Conservation (phyloP, 2,329 filamentous ascomycete species). For the Diplodia mutila region DNA sequence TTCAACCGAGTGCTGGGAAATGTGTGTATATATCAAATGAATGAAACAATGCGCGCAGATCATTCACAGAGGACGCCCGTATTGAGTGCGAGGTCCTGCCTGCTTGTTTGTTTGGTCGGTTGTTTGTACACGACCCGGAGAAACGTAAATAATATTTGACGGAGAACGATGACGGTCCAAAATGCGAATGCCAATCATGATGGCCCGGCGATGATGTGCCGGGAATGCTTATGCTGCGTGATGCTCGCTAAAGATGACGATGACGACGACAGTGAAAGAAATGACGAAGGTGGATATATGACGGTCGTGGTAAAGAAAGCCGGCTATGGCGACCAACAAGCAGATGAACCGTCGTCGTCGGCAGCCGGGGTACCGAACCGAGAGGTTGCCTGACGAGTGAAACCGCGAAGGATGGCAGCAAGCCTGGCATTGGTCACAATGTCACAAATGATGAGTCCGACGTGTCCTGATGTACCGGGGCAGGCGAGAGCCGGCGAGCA, state of each 20-base stretch:
- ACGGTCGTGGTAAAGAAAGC: not conserved
- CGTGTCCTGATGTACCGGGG: not conserved
- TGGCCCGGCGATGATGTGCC: not conserved
- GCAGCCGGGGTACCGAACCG: not conserved
- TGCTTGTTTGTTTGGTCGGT: not conserved
- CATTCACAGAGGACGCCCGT: not conserved
- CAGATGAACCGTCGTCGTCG: not conserved
- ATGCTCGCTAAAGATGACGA: constrained; percentile 9
- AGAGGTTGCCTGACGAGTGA: not conserved
- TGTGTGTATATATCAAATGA: no score
- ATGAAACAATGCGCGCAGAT: not conserved
- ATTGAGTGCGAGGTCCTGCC: not conserved
- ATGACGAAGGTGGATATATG: constrained; percentile 3
- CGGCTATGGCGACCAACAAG: not conserved
- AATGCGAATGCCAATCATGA: constrained; percentile 1
- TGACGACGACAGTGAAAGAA: not conserved
- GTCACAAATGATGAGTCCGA: not conserved
- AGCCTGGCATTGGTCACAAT: not conserved
- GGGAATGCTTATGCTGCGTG: not conserved
- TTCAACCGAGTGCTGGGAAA: not conserved
- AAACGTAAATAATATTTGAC: not conserved
- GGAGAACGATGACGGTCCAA: not conserved
- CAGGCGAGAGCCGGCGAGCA: not conserved
- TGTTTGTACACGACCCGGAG: not conserved
- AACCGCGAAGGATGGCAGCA: not conserved